These are phyloP conservation scores for Lyophyllum shimeji DNA, from an alignment of 768 basidiomycete species.

Conservation along the genomic window DNA sequence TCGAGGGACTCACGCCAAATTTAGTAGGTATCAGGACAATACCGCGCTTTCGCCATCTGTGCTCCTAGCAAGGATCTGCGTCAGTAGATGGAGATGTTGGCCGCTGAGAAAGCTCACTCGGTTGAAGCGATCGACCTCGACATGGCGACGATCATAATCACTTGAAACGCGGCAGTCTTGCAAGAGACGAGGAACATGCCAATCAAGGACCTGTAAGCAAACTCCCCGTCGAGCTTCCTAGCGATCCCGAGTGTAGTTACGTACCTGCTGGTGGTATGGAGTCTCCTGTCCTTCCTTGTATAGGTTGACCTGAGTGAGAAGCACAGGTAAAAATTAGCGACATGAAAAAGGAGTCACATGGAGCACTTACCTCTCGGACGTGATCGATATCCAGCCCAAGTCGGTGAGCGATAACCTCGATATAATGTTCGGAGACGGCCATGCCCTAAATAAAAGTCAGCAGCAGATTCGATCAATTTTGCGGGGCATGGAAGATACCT, in stretches of 20 bases:
- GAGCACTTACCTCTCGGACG: conserved; percentile 10
- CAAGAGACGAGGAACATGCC: conserved; percentile 18
- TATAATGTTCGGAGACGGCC: conserved; percentile 13
- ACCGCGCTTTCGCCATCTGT: conserved; percentile 17
- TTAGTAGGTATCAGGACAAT: conserved; percentile 15
- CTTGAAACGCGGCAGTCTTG: conserved; percentile 16
- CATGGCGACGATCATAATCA: conserved; percentile 14
- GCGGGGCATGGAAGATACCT: not conserved
- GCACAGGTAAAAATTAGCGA: not conserved
- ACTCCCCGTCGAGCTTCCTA: not conserved
- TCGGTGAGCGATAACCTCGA: conserved; percentile 13
- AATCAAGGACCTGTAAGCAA: conserved; percentile 14
- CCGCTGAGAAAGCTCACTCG: not conserved
- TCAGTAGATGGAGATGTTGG: not conserved
- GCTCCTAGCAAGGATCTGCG: conserved; percentile 1
- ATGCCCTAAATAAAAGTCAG: conserved; percentile 5
- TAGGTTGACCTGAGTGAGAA: conserved; percentile 8
- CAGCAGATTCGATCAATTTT: not conserved
- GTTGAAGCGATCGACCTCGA: conserved; percentile 16
- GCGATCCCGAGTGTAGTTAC: not conserved
- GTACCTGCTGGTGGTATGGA: conserved; percentile 14
- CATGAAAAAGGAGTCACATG: not conserved
- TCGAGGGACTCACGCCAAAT: conserved; percentile 13
- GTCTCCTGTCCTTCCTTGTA: conserved; percentile 20
- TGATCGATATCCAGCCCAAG: conserved; percentile 15